Conservation (phyloP, 768 basidiomycete species). For the Kwoniella sp. region DNA sequence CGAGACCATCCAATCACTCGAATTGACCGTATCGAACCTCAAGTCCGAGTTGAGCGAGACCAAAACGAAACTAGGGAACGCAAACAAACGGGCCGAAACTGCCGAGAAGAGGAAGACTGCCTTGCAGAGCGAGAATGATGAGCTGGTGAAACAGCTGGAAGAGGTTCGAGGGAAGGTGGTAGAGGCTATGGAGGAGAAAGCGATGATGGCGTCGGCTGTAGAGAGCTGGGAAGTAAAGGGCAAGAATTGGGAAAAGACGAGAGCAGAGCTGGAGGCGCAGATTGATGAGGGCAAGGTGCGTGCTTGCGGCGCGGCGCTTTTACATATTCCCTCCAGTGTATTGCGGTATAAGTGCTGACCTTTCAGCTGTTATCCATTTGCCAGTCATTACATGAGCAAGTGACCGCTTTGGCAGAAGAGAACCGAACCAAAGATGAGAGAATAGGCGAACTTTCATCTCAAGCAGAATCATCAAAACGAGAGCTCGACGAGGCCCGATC, state of each 20-base stretch:
- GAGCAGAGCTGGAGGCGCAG: conserved; percentile 25
- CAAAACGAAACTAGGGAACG: conserved; percentile 20
- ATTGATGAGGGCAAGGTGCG: conserved; percentile 30
- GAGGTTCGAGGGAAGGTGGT: conserved; percentile 53
- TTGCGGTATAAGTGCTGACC: neutral
- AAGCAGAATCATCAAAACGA: neutral
- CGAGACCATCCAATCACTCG: conserved; percentile 5
- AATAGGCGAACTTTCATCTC: conserved; percentile 1
- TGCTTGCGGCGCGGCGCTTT: too few relatives aligned
- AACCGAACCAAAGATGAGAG: conserved; percentile 17
- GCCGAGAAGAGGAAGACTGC: conserved; percentile 44
- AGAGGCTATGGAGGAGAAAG: conserved; percentile 51
- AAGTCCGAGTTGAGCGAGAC: conserved; percentile 7
- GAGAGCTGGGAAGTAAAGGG: conserved; percentile 37
- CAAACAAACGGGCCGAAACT: conserved; percentile 42
- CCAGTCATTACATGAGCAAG: conserved; percentile 20
- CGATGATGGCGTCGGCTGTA: conserved; percentile 34
- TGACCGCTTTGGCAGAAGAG: conserved; percentile 27
- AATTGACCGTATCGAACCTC: conserved; percentile 6
- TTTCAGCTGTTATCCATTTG: neutral
- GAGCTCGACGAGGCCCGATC: conserved; percentile 7
- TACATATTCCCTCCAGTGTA: too few relatives aligned
- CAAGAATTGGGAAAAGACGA: conserved; percentile 29
- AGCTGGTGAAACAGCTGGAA: conserved; percentile 49
- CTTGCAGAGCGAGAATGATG: conserved; percentile 50